Evolutionary conservation across 2,329 filamentous ascomycete species (phyloP), one percentile per base, ranked within the genome.

Genomic region (Cladorrhinum sp.): DNA sequence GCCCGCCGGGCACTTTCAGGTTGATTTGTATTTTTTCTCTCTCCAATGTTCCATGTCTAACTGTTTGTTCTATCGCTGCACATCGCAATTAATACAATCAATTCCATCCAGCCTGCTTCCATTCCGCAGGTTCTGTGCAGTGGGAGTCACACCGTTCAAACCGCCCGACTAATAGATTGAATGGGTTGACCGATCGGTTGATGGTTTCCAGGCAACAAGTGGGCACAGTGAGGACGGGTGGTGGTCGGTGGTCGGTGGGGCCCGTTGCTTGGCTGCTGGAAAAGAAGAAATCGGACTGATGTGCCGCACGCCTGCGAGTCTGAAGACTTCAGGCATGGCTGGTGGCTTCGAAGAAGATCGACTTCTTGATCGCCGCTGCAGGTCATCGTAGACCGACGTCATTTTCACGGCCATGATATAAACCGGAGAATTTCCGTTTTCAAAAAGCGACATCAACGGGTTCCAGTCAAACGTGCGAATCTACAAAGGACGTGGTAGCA

Each of bases 341-440:
- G n/a, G n/a, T n/a, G n/a, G n/a, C n/a, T n/a, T n/a, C n/a, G n/a
- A n/a, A n/a, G n/a, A n/a, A n/a, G n/a, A n/a, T n/a, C n/a, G n/a
- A n/a, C n/a, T 59, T 24, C 33, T 23, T 28, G 56, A 62, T 62
- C 57, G 60, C 51, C 55, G 51, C 23, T 55, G 59, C 59, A 61
- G n/a, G 55, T 48, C 55, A 57, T 58, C 36, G 16, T n/a, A n/a
- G n/a, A 16, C 16, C 36, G 42, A 46, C 42, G 42, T 46, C 42
- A 46, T 46, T 46, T 16, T 20, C 7, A 46, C n/a, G 7, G 42
- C n/a, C 10, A 18, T 46, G 12, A 5, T 9, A 28, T 14, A 42
- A 42, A 10, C n/a, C 14, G 36, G 10, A 8, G 7, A 42, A 42
- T 8, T 42, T 42, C n/a, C 36, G 12, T n/a, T 46, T 18, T 20